Conservation (phyloP, 208 protist species). For the Trypanosoma caninum region DNA sequence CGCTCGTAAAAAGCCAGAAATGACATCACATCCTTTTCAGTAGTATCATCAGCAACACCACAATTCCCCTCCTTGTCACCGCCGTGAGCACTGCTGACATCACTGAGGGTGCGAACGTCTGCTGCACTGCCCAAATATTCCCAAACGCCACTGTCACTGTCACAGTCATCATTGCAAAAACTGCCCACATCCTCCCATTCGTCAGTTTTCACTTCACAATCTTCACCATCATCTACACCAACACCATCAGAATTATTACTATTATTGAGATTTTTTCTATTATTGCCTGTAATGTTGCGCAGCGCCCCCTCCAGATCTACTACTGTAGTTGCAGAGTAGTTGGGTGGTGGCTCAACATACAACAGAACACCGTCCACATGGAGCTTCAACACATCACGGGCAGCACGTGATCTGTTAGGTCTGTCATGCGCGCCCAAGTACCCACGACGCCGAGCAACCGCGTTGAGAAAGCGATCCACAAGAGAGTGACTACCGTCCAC, state of each 20-base stretch:
- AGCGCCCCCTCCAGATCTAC: too few species aligned
- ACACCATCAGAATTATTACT: slow-evolving; percentile 2
- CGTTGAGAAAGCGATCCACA: slow-evolving; percentile 76
- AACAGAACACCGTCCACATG: slow-evolving; percentile 88
- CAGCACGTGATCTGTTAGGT: slow-evolving; percentile 90
- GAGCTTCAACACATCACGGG: slow-evolving; percentile 95
- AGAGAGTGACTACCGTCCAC: slow-evolving; percentile 62
- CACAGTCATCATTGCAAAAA: neutral
- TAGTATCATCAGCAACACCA: slow-evolving; percentile 22
- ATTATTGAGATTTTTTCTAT: neutral
- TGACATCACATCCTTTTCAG: slow-evolving; percentile 24
- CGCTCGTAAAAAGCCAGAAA: slow-evolving; percentile 71
- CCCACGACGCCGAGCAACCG: slow-evolving; percentile 74
- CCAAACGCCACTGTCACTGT: slow-evolving; percentile 56
- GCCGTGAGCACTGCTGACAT: slow-evolving; percentile 34
- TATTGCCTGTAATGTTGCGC: slow-evolving; percentile 26
- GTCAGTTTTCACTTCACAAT: slow-evolving; percentile 25
- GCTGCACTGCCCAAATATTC: slow-evolving; percentile 58
- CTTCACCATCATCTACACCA: neutral
- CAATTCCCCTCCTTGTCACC: slow-evolving; percentile 25
- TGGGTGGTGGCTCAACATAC: slow-evolving; percentile 82
- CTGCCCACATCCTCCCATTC: slow-evolving; percentile 46
- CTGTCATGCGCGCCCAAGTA: slow-evolving; percentile 95
- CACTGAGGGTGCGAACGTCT: slow-evolving; percentile 39
- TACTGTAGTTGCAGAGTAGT: slow-evolving; percentile 36